These are phyloP conservation scores for Podila epicladia DNA, from an alignment of 192 early-diverging fungal species.

Conservation along the genomic window DNA sequence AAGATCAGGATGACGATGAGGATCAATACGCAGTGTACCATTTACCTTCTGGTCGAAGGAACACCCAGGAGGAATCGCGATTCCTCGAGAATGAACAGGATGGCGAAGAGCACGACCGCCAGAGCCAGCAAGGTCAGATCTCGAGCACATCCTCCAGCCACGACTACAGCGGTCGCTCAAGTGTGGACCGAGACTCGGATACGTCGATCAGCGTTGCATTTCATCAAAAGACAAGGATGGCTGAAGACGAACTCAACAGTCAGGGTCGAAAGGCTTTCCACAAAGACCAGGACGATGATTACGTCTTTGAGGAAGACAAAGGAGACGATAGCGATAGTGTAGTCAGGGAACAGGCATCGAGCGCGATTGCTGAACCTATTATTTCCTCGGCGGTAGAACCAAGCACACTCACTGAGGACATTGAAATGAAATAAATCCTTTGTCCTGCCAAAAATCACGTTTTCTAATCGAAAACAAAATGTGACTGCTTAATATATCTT, in stretches of 20 bases:
- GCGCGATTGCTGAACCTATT: not conserved
- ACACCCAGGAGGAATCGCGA: not conserved
- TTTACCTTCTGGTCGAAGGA: slow-evolving; percentile 24
- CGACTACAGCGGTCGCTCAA: slow-evolving; percentile 13
- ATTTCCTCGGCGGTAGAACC: not conserved
- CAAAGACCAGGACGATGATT: slow-evolving; percentile 6
- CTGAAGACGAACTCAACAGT: not conserved
- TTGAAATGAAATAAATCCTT: no score
- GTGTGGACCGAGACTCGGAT: slow-evolving; percentile 39
- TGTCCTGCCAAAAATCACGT: no score
- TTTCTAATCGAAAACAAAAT: no score
- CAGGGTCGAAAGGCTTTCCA: not conserved
- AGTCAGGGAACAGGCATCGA: not conserved
- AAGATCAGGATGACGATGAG: slow-evolving; percentile 34
- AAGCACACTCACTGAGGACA: no score
- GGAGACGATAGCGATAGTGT: not conserved
- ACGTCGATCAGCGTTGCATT: slow-evolving; percentile 29
- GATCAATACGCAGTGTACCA: slow-evolving; percentile 32
- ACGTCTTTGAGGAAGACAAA: slow-evolving; percentile 1
- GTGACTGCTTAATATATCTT: no score
- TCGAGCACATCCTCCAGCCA: not conserved
- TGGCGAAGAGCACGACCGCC: not conserved
- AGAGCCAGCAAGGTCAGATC: not conserved
- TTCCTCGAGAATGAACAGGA: not conserved
- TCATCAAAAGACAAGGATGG: slow-evolving; percentile 25